Conservation (phyloP, 192 early-diverging fungal genomes). For the Umbelopsis ramanniana region DNA sequence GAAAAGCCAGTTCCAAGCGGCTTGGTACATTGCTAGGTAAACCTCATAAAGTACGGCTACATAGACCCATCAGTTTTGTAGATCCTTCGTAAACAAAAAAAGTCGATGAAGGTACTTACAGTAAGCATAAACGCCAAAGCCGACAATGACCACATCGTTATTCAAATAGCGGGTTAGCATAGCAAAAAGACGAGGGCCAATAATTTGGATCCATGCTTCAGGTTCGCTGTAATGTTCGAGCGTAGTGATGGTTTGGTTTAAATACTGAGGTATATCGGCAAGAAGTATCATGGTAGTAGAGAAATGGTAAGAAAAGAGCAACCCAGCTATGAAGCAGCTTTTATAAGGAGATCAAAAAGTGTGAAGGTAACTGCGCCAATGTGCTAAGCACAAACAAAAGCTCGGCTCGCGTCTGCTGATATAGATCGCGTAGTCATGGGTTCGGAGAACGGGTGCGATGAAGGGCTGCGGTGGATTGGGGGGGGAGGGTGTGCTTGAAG, state of each 20-base stretch:
- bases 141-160: slow-evolving; percentile 30
- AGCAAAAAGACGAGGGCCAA: slow-evolving; percentile 23
- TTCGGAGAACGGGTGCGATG: too few species aligned
- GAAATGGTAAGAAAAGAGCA: not conserved
- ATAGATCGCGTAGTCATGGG: too few species aligned
- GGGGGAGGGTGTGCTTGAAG: too few species aligned
- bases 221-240: not conserved
- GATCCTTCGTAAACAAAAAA: not conserved
- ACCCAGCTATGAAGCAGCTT: too few species aligned
- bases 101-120: slow-evolving; percentile 19
- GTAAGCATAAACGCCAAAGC: slow-evolving; percentile 26
- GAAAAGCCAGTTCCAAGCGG: not conserved
- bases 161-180: slow-evolving; percentile 24
- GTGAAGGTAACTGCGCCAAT: too few species aligned
- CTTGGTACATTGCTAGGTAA: not conserved
- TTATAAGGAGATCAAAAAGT: too few species aligned
- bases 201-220: slow-evolving; percentile 16
- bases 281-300: not conserved
- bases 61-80: not conserved
- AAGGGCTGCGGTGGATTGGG: too few species aligned
- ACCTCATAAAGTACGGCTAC: slow-evolving; percentile 20
- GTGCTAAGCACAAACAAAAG: too few species aligned
- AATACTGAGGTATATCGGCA: too few species aligned
- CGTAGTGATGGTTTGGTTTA: slow-evolving; percentile 3
- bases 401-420: too few species aligned